A percentile compares a stretch with the other conserved stretches of the same genome.
Conservation (phyloP, 176 grass and related monocot species). For the Rhipidocladum racemiflorum region DNA sequence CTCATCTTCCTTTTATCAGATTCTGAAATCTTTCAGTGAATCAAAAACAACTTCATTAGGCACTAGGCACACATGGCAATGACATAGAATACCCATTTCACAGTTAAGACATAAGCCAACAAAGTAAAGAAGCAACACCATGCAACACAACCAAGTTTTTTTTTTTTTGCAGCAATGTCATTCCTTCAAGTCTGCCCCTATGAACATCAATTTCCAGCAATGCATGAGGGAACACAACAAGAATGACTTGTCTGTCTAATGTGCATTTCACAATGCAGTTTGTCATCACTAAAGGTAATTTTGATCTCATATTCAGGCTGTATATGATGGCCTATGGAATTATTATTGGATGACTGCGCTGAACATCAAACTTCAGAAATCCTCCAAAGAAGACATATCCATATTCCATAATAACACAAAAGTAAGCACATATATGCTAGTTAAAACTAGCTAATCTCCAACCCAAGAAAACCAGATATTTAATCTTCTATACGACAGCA, state of each 20-base stretch:
- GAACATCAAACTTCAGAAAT: not conserved
- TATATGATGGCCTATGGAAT: not conserved
- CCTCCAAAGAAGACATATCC: not conserved
- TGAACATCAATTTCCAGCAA: slow-evolving; percentile 6
- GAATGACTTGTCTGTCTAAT: not conserved
- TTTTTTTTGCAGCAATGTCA: not conserved
- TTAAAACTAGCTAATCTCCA: not conserved
- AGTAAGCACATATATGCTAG: not conserved
- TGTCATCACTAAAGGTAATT: not conserved
- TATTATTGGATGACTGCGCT: not conserved
- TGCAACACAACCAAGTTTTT: not conserved
- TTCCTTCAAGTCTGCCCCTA: not conserved
- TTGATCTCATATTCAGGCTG: not conserved
- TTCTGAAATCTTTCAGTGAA: not conserved
- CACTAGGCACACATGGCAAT: not conserved
- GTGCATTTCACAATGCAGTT: not conserved
- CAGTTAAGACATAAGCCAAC: not conserved
- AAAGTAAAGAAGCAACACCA: not conserved
- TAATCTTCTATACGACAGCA: not conserved
- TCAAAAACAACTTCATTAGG: not conserved
- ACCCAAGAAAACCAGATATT: not conserved
- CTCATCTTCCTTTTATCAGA: not conserved
- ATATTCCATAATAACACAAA: not conserved
- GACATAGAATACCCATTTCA: not conserved
- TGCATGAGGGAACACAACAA: not conserved